Evolutionary conservation across 2,329 filamentous ascomycete genomes (phyloP).

Genomic region (Ramichloridium luteum): DNA sequence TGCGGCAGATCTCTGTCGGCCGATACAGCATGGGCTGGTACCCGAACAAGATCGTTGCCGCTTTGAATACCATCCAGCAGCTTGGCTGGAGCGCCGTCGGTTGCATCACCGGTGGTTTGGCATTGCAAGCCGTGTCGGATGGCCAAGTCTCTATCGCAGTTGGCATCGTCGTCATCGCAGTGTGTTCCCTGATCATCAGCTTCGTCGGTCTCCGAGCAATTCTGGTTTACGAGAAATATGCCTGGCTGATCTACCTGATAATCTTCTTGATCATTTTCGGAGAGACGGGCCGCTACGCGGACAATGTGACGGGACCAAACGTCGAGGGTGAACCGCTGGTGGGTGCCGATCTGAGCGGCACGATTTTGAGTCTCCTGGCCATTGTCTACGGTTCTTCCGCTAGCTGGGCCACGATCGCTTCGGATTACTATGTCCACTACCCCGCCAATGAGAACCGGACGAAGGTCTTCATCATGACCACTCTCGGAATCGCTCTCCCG

Average conservation of each 20-base stretch:
- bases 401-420: conserved; percentile 31
- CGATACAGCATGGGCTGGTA: conserved; percentile 41
- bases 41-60: conserved; percentile 36
- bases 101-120: conserved; percentile 32
- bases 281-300: conserved; percentile 33
- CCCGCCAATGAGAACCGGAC: conserved; percentile 27
- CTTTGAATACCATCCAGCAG: conserved; percentile 37
- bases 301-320: conserved; percentile 24
- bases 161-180: conserved; percentile 32
- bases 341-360: conserved; percentile 18
- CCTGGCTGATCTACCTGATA: conserved; percentile 37
- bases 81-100: conserved; percentile 32
- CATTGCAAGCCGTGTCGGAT: conserved; percentile 30
- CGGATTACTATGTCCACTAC: conserved; percentile 35
- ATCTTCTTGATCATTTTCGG: conserved; percentile 38
- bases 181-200: conserved; percentile 27
- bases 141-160: conserved; percentile 33
- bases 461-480: conserved; percentile 33
- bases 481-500: conserved; percentile 30
- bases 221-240: conserved; percentile 37
- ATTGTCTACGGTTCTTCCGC: conserved; percentile 29
- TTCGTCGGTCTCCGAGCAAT: conserved; percentile 33
- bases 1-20: conserved; percentile 34
- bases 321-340: conserved; percentile 14
- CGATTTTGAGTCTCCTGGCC: conserved; percentile 21